Evolutionary conservation across 768 basidiomycete genomes (phyloP), one percentile per base, ranked within the genome.

Genomic region (Fibroporia radiculosa): DNA sequence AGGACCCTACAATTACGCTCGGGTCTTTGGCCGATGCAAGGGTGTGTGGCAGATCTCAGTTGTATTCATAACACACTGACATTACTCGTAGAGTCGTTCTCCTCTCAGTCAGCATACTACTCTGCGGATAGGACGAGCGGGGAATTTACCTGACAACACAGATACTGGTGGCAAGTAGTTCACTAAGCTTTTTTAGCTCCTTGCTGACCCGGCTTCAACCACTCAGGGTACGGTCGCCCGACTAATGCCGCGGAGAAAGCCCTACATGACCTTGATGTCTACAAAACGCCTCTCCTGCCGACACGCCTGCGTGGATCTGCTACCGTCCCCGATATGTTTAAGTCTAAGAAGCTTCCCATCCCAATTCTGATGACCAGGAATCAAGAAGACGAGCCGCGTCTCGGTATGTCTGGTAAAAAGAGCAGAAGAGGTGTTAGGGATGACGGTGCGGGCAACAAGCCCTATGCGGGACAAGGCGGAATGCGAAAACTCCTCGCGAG

Each of bases 271-370:
- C 66, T 86, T 35, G 84, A 88, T 50, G 71, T 83, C 24, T 89
- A 87, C 68, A 83, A 81, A 64, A 89, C 83, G 1, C 86, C 86
- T 5, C 71, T 89, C 35, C 54, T 87, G 13, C 84, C 86, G 10
- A 78, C 82, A n/a, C 71, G 72, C 16, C 60, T 67, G 29, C 73
- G 76, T 16, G 69, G 54, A 20, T 61, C 72, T 6, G 59, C 66
- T 4, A 63, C 63, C 3, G 64, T 74, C 31, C 78, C 81, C 5
- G 78, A 82, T 48, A 73, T 84, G 64, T 85, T 87, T 64, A 68
- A 77, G 50, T 68, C 77, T 5, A 70, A 66, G 48, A 68, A 67
- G 54, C 57, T 48, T 31, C 66, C 66, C n/a, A 58, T 55, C 11
- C 61, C 68, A n/a, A 63, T 68, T 19, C 68, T 82, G 25, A 85